Evolutionary conservation across 2,329 filamentous ascomycete species (phyloP).

Genomic region (Piedraia hortae): DNA sequence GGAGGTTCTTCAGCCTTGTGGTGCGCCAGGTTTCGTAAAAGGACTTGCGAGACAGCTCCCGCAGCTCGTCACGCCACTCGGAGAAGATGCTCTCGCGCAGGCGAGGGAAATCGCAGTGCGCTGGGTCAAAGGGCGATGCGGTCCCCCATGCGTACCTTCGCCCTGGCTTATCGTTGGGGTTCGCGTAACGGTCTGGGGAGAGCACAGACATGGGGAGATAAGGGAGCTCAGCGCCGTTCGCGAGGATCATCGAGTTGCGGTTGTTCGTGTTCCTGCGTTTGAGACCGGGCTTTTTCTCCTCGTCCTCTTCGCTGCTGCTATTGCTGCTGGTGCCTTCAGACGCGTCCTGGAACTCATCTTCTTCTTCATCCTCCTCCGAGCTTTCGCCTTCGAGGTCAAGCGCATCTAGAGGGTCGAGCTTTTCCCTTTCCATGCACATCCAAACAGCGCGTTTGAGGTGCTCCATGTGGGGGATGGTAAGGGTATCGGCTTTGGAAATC

Average conservation of each 20-base stretch:
- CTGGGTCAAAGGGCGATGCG: constrained; percentile 68
- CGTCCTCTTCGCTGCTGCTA: constrained; percentile 7
- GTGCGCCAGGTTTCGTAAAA: constrained; percentile 96
- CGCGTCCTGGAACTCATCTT: constrained; percentile 22
- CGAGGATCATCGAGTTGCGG: constrained; percentile 16
- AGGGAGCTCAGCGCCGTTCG: constrained; percentile 24
- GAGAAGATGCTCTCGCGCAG: constrained; percentile 78
- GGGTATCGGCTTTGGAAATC: constrained; percentile 87
- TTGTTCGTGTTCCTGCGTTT: constrained; percentile 9
- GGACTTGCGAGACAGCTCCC: constrained; percentile 66
- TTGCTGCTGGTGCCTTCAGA: constrained; percentile 12
- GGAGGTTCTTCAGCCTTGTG: constrained; percentile 16
- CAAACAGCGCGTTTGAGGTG: constrained; percentile 77
- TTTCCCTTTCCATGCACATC: constrained; percentile 60
- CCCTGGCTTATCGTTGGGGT: constrained; percentile 37
- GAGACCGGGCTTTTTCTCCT: constrained; percentile 7
- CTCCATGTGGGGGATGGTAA: constrained; percentile 84
- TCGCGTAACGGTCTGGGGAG: constrained; percentile 71
- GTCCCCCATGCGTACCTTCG: constrained; percentile 92
- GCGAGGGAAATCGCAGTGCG: constrained; percentile 80
- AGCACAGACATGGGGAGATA: constrained; percentile 78
- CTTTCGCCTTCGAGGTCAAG: constrained; percentile 58
- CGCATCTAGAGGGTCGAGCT: constrained; percentile 66
- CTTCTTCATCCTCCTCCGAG: constrained; percentile 20
- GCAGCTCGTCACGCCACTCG: constrained; percentile 77